These are phyloP conservation scores for Xylariomycetidae sp. DNA, from an alignment of 2,329 filamentous ascomycete genomes.

Conservation along the genomic window DNA sequence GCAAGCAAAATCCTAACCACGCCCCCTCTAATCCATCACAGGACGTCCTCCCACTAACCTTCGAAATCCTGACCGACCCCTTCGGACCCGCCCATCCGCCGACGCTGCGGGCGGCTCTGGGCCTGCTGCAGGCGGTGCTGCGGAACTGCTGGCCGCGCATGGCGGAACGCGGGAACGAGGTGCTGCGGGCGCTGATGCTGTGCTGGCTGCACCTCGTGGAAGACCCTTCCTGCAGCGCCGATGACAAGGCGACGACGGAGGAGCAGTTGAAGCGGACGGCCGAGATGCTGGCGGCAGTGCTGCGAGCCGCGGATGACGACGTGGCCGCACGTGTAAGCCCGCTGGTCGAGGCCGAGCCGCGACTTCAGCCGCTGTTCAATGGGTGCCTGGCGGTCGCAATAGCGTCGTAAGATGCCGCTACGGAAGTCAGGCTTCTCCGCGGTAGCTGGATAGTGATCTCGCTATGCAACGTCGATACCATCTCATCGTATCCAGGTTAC, in stretches of 20 bases:
- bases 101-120: constrained; percentile 46
- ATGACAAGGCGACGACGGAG: constrained; percentile 6
- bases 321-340: constrained; percentile 25
- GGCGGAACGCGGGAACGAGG: constrained; percentile 52
- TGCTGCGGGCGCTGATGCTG: constrained; percentile 55
- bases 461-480: no score
- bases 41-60: constrained; percentile 62
- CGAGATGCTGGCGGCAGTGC: constrained; percentile 29
- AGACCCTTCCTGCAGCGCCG: constrained; percentile 15
- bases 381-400: no score
- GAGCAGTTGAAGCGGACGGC: constrained; percentile 29
- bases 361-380: constrained; percentile 28
- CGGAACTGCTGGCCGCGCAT: constrained; percentile 65
- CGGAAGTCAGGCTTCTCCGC: no score
- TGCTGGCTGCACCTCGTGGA: constrained; percentile 57
- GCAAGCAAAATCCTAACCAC: constrained; percentile 4
- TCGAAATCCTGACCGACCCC: constrained; percentile 59
- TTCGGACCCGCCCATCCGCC: constrained; percentile 53
- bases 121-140: constrained; percentile 52
- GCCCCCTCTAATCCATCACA: constrained; percentile 23
- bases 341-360: constrained; percentile 31
- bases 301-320: constrained; percentile 21
- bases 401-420: no score
- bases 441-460: no score
- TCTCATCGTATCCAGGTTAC: no score